Conservation (phyloP, 2,329 filamentous ascomycete species). For the Elsinoe australis region DNA sequence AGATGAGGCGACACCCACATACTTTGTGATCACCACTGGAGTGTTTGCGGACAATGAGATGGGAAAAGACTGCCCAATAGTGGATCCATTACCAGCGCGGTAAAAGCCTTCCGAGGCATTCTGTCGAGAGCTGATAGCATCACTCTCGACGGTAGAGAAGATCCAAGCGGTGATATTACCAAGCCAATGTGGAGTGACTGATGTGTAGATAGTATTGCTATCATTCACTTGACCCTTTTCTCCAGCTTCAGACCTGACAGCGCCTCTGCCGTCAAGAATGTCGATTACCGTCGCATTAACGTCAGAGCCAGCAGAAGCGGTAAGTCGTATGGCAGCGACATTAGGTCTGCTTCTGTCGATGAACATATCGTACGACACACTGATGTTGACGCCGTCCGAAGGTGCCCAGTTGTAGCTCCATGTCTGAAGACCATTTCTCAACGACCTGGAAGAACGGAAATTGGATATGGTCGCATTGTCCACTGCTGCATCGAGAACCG, state of each 20-base stretch:
- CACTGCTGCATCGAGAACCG: constrained; percentile 54
- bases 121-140: constrained; percentile 34
- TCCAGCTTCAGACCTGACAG: constrained; percentile 55
- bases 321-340: constrained; percentile 53
- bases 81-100: constrained; percentile 52
- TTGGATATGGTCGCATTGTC: constrained; percentile 51
- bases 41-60: constrained; percentile 48
- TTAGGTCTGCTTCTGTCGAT: constrained; percentile 57
- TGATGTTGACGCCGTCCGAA: constrained; percentile 40
- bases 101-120: constrained; percentile 42
- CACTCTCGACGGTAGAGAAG: constrained; percentile 45
- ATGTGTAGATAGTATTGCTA: constrained; percentile 51
- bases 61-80: constrained; percentile 54
- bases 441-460: constrained; percentile 55
- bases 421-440: constrained; percentile 53
- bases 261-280: constrained; percentile 59
- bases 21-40: constrained; percentile 55
- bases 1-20: constrained; percentile 58
- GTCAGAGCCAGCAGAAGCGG: constrained; percentile 49
- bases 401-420: constrained; percentile 64
- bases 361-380: constrained; percentile 59
- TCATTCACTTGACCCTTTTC: constrained; percentile 49
- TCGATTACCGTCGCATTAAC: constrained; percentile 55
- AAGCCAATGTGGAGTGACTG: constrained; percentile 57
- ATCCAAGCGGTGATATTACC: constrained; percentile 56